These are phyloP conservation scores for Cucumis melo DNA, from an alignment of 306 rosid genomes.

Conservation along the genomic window DNA sequence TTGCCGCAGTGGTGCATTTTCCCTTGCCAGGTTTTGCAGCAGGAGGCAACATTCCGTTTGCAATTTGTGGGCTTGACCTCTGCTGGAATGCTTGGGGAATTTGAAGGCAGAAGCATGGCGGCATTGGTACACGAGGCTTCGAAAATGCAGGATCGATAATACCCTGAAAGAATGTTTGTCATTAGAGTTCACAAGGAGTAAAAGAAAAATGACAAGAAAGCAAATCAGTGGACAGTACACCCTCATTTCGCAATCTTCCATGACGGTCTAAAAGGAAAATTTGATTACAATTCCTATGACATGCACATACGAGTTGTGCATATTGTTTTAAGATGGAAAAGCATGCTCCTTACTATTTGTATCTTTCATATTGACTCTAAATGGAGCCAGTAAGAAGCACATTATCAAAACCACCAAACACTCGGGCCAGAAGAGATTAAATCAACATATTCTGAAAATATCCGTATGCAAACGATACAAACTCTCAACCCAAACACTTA, in stretches of 20 bases:
- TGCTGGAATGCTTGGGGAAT: slow-evolving; percentile 45
- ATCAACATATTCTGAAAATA: neutral
- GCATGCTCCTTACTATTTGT: neutral
- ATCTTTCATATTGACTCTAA: neutral
- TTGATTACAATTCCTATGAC: neutral
- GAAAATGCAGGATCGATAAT: slow-evolving; percentile 62
- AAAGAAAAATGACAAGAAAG: neutral
- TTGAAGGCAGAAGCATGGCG: slow-evolving; percentile 86
- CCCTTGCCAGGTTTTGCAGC: slow-evolving; percentile 66
- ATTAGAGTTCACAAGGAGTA: neutral
- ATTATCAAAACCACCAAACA: neutral
- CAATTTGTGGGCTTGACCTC: slow-evolving; percentile 49
- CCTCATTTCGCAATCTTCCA: neutral
- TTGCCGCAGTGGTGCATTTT: slow-evolving; percentile 55
- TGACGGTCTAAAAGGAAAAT: neutral
- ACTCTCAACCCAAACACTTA: too few species aligned
- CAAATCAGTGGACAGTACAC: neutral
- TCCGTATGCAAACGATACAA: neutral
- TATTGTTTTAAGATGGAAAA: neutral
- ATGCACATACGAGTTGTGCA: neutral
- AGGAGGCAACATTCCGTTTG: slow-evolving; percentile 81
- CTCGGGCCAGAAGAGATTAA: neutral
- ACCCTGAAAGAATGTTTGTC: slow-evolving; percentile 35
- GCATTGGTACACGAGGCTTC: slow-evolving; percentile 56
- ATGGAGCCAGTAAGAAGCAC: neutral